Base-by-base conservation (phyloP, 768 basidiomycete species). In the Melanogaster broomeanus region DNA sequence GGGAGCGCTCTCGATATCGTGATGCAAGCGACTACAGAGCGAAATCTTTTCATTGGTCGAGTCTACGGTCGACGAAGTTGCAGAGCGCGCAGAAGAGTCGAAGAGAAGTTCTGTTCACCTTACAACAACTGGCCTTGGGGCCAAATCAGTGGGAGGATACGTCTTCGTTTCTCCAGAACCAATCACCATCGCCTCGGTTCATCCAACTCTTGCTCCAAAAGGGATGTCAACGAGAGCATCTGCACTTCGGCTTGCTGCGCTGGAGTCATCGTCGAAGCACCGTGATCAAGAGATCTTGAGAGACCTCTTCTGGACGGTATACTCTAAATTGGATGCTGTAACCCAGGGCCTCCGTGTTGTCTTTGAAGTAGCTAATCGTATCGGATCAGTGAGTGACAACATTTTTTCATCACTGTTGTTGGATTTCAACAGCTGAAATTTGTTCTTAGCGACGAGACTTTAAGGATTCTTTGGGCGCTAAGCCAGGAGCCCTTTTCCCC, bases 281-380 rank as follows among this genome's bases (percentile, higher is more conserved):
- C 74, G 78, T 16, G 90, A 97, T 60, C 90, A 92, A 53, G 93
- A 96, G 62, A 88, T 89, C 13, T 68, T 99, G 48, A 80, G 76
- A 53, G 97, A 98, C 67, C 77, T 99, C 31, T 98, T 98, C 69
- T 98, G 96, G 96, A 97, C 96, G 2, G 65, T 96, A 15, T 99
- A 93, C 66, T 97, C 93, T 15, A 98, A 99, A 69, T 63, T 99
- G 42, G 88, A 94, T 63, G 97, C 97, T 27, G 90, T 98, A 18
- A 79, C 88, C 13, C 95, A 99, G 66, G 92, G 95, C 10, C 74
- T 97, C 55, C 77, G 94, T 46, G 87, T 97, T 4, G 81, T 94
- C 3, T 93, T 87, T 55, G 97, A 99, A 67, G 88, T 98, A 6
- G 80, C 91, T 1, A 88, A 87, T 59, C 82, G 94, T 49, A 94